Base-by-base conservation (phyloP, 75 land plant species). In the Sequoiadendron giganteum region DNA sequence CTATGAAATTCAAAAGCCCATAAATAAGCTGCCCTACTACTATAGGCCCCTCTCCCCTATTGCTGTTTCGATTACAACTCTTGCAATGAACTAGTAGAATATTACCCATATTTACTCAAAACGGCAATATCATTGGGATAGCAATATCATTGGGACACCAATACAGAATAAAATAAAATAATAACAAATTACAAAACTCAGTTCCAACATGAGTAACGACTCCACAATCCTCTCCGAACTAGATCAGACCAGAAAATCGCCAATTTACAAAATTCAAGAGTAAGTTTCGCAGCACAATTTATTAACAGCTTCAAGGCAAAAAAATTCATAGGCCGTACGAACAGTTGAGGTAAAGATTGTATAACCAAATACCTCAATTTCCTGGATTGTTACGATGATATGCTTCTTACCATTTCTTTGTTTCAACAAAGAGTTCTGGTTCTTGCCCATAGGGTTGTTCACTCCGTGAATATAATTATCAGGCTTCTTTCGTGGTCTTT, bases 251-350 rank as follows among this genome's bases (percentile, higher is more conserved):
- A 14, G 81, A 78, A 40, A 10, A 79, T 79, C 28, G 10, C 45
- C 82, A 79, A 79, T 39, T 79, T 42, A 79, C 82, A 40, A 42
- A 79, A 8, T 79, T 40, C 82, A 78, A 76, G 32, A 38, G 58
- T 76, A 76, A 5, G 83, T 40, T 80, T 80, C 7, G 39, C 25
- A 80, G 11, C 32, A 82, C 25, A 82, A 43, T 10, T 45, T 82
- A n/a, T 45, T n/a, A 25, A 47, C 84, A n/a, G 52, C 32, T 40
- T 82, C 30, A n/a, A 28, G 54, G 49, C 1, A 47, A 45, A 39
- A 45, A 28, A 18, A 42, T 82, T 47, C 15, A 47, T 11, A 47
- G 32, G 49, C 84, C 49, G 43, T 21, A 45, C 43, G 15, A n/a
- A 28, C 32, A 28, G 84, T 47, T 82, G 0, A 47, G 84, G 30